These are phyloP conservation scores for Macrolepiota albuminosa DNA, from an alignment of 768 basidiomycete genomes.

Conservation along the genomic window DNA sequence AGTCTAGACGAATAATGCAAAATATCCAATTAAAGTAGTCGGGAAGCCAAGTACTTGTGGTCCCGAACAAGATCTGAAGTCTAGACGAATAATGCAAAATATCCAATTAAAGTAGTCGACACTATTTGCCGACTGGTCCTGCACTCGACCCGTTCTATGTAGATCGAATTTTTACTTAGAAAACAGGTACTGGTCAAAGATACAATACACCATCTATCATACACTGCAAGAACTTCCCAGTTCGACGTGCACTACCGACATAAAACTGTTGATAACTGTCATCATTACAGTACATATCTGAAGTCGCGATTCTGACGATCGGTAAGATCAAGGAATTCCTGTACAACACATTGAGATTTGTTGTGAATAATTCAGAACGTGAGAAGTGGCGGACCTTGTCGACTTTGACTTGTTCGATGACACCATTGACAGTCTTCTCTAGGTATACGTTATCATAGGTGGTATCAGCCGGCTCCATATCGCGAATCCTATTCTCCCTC, in stretches of 20 bases:
- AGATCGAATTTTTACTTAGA: not conserved
- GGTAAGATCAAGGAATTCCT: conserved; percentile 73
- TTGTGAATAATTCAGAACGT: not conserved
- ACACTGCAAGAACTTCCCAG: not conserved
- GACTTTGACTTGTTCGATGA: conserved; percentile 48
- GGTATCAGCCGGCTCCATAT: conserved; percentile 47
- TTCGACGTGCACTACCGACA: not conserved
- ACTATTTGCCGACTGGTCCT: not conserved
- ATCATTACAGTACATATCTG: conserved; percentile 58
- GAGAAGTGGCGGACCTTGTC: conserved; percentile 50
- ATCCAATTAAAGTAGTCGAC: not conserved
- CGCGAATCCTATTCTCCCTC: conserved; percentile 61
- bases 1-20: not conserved
- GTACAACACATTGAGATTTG: not conserved
- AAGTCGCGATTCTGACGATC: conserved; percentile 70
- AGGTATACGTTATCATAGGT: conserved; percentile 62
- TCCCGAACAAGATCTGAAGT: not conserved
- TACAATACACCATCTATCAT: not conserved
- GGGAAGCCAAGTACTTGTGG: no score
- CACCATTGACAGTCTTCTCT: conserved; percentile 50
- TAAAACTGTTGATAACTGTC: not conserved
- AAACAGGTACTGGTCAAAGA: not conserved
- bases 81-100: no score
- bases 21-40: not conserved
- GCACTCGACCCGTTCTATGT: not conserved